Evolutionary conservation across 768 basidiomycete genomes (phyloP).

Genomic region (Leucosporidium yakuticum): DNA sequence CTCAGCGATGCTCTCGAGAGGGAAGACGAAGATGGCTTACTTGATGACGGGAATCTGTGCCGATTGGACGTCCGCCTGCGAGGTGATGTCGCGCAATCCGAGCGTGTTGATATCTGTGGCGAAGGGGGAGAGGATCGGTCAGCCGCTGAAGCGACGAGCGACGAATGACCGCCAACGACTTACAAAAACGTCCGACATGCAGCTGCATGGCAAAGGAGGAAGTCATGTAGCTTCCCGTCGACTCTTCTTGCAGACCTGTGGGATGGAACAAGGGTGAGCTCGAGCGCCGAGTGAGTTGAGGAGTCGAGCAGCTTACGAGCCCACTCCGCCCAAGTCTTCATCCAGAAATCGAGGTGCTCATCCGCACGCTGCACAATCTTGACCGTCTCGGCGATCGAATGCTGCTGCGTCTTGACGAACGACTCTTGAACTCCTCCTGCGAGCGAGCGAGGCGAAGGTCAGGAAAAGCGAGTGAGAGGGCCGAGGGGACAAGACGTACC

Average conservation of each 20-base stretch:
- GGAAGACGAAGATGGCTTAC: constrained; percentile 5
- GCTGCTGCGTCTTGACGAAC: constrained; percentile 27
- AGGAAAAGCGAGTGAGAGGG: not conserved
- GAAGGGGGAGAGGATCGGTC: too few species aligned
- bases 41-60: constrained; percentile 15
- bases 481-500: not conserved
- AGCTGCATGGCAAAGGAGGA: constrained; percentile 8
- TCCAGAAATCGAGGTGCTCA: constrained; percentile 22
- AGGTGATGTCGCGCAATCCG: constrained; percentile 25
- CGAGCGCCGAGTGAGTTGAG: not conserved
- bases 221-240: constrained; percentile 11
- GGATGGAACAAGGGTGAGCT: not conserved
- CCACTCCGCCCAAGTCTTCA: constrained; percentile 25
- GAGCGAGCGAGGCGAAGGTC: not conserved
- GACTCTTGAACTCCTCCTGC: constrained; percentile 25
- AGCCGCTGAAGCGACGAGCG: too few species aligned
- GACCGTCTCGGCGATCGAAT: constrained; percentile 18
- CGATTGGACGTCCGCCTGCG: constrained; percentile 15
- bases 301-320: not conserved
- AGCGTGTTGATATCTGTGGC: constrained; percentile 12
- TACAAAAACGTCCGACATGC: constrained; percentile 15
- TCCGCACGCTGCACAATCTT: constrained; percentile 20
- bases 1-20: too few species aligned
- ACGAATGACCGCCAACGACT: too few species aligned
- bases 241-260: constrained; percentile 6